A percentile compares a stretch with the other conserved stretches of the same genome.
Conservation (phyloP, 805 yeast genomes). For the Saccharomyces eubayanus region DNA sequence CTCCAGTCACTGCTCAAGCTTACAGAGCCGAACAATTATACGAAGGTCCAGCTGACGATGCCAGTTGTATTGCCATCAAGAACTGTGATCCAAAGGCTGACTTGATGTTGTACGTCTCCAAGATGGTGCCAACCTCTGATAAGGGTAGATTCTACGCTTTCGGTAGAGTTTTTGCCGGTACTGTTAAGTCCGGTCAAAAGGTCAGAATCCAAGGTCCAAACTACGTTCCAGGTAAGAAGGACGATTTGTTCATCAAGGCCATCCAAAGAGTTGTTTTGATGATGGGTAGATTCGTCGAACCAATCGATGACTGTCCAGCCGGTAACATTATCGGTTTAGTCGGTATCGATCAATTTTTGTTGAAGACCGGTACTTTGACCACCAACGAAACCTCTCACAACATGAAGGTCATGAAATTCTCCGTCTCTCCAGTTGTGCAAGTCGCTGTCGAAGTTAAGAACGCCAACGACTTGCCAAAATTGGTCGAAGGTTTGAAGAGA, state of each 20-base stretch:
- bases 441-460: slow-evolving; percentile 99
- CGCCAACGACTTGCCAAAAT: slow-evolving; percentile 98
- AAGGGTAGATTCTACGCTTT: slow-evolving; percentile 99
- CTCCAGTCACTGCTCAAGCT: slow-evolving; percentile 97
- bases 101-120: slow-evolving; percentile 97
- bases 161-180: slow-evolving; percentile 99
- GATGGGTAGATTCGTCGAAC: slow-evolving; percentile 99
- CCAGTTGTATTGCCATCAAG: slow-evolving; percentile 83
- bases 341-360: slow-evolving; percentile 99
- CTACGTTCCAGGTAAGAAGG: slow-evolving; percentile 98
- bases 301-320: slow-evolving; percentile 98
- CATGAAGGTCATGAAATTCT: slow-evolving; percentile 99
- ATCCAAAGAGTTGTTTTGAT: slow-evolving; percentile 98
- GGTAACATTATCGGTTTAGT: slow-evolving; percentile 99
- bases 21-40: slow-evolving; percentile 99
- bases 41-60: slow-evolving; percentile 97
- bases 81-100: slow-evolving; percentile 98
- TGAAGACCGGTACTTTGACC: slow-evolving; percentile 98
- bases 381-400: slow-evolving; percentile 95
- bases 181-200: slow-evolving; percentile 97
- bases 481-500: slow-evolving; percentile 99
- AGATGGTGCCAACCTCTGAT: slow-evolving; percentile 99
- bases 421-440: slow-evolving; percentile 99
- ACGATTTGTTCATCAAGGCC: slow-evolving; percentile 92
- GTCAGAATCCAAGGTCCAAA: slow-evolving; percentile 99